These are phyloP conservation scores for Prinsepia uniflora DNA, from an alignment of 306 rosid species.

Conservation along the genomic window DNA sequence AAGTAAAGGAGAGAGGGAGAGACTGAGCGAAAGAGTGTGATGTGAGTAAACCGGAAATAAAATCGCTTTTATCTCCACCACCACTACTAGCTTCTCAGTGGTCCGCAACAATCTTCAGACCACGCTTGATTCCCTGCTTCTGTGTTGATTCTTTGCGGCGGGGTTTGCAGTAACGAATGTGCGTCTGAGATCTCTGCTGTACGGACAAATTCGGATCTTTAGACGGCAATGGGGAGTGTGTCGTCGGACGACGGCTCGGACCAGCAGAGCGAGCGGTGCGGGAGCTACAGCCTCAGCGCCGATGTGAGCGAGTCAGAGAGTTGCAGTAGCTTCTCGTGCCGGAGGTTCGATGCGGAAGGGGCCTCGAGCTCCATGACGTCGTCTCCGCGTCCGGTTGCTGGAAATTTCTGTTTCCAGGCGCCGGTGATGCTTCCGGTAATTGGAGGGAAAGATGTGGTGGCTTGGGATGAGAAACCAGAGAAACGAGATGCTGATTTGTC, in stretches of 20 bases:
- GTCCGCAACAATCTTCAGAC: neutral
- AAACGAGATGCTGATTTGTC: constrained; percentile 52
- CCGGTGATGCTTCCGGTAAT: constrained; percentile 64
- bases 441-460: constrained; percentile 65
- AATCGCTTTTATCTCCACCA: neutral
- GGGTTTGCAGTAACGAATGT: constrained; percentile 24
- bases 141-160: neutral
- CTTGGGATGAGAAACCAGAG: constrained; percentile 63
- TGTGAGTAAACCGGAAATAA: neutral
- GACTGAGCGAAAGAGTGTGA: constrained; percentile 13
- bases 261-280: constrained; percentile 76
- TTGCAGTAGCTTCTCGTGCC: constrained; percentile 68
- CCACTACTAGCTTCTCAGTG: neutral
- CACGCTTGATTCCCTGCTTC: neutral
- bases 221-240: constrained; percentile 55
- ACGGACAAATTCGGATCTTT: neutral
- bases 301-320: constrained; percentile 95
- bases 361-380: constrained; percentile 72
- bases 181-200: constrained; percentile 29
- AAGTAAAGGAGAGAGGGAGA: constrained; percentile 13
- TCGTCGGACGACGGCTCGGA: constrained; percentile 74
- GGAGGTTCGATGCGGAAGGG: constrained; percentile 68
- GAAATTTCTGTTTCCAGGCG: constrained; percentile 42
- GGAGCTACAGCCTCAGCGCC: constrained; percentile 85
- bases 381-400: constrained; percentile 47